phyloP scores from a whole-genome alignment of 768 basidiomycete species.

The Hypsizygus marmoreus region DNA sequence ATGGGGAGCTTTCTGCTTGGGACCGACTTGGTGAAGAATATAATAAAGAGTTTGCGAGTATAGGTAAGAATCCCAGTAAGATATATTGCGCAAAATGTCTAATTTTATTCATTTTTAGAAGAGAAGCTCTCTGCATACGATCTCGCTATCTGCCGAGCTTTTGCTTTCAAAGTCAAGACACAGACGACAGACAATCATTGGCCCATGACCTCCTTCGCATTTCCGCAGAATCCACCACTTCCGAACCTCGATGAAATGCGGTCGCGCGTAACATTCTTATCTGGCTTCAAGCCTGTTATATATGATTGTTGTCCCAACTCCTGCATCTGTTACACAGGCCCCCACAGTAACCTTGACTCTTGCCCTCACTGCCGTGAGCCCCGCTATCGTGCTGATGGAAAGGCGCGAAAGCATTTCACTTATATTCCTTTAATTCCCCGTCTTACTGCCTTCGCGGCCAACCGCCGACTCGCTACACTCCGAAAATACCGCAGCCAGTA shows the following conservation, averaged over 20 bases:
- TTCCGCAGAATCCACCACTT: conserved; percentile 16
- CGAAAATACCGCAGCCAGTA: conserved; percentile 29
- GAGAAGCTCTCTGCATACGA: conserved; percentile 20
- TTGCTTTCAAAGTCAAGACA: conserved; percentile 20
- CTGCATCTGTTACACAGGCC: too few relatives aligned
- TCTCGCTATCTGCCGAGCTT: conserved; percentile 20
- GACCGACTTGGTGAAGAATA: too few relatives aligned
- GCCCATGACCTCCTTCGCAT: conserved; percentile 13
- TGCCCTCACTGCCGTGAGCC: conserved; percentile 37
- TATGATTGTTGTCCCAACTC: conserved; percentile 29
- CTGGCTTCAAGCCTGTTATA: conserved; percentile 27
- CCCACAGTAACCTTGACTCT: conserved; percentile 13
- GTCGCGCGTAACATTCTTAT: conserved; percentile 22
- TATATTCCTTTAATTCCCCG: conserved; percentile 37
- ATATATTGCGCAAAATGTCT: too few relatives aligned
- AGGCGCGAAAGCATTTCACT: conserved; percentile 27
- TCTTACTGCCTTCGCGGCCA: conserved; percentile 23
- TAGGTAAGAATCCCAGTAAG: too few relatives aligned
- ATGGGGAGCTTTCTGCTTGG: conserved; percentile 9
- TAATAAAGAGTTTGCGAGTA: too few relatives aligned
- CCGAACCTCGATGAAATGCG: conserved; percentile 8
- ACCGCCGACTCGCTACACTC: conserved; percentile 16
- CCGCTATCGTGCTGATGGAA: too few relatives aligned
- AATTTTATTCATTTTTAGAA: too few relatives aligned
- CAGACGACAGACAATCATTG: conserved; percentile 17